These are phyloP conservation scores for Salix suchowensis DNA, from an alignment of 345 rosid genomes.

Conservation along the genomic window DNA sequence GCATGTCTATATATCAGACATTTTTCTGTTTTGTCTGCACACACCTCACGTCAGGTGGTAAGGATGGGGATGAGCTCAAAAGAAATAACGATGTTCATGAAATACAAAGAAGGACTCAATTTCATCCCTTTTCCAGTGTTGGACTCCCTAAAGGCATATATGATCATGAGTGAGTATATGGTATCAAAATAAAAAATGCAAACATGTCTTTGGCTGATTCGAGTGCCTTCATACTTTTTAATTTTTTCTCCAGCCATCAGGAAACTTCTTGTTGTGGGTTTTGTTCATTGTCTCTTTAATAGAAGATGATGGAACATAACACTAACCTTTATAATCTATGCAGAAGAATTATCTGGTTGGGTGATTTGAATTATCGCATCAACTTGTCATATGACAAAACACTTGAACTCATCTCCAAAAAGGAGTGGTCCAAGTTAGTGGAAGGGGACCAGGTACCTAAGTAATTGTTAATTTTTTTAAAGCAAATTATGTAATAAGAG, in stretches of 20 bases:
- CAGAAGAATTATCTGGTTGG: conserved; percentile 89
- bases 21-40: conserved; percentile 71
- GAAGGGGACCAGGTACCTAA: conserved; percentile 78
- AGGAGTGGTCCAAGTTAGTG: conserved; percentile 59
- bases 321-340: conserved; percentile 17
- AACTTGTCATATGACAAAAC: conserved; percentile 66
- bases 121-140: conserved; percentile 49
- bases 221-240: background rate
- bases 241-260: background rate
- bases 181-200: background rate
- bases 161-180: conserved; percentile 79
- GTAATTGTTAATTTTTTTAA: background rate
- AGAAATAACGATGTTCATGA: conserved; percentile 87
- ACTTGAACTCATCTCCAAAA: conserved; percentile 53
- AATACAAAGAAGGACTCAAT: conserved; percentile 74
- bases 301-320: conserved; percentile 1
- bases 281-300: background rate
- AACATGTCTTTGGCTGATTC: background rate
- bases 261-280: no score
- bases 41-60: conserved; percentile 90
- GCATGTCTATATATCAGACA: conserved; percentile 91
- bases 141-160: conserved; percentile 63
- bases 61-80: conserved; percentile 81
- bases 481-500: background rate
- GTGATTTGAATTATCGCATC: conserved; percentile 88